phyloP scores from a whole-genome alignment of 2,329 filamentous ascomycete genomes.

The Dactylellina cionopaga region DNA sequence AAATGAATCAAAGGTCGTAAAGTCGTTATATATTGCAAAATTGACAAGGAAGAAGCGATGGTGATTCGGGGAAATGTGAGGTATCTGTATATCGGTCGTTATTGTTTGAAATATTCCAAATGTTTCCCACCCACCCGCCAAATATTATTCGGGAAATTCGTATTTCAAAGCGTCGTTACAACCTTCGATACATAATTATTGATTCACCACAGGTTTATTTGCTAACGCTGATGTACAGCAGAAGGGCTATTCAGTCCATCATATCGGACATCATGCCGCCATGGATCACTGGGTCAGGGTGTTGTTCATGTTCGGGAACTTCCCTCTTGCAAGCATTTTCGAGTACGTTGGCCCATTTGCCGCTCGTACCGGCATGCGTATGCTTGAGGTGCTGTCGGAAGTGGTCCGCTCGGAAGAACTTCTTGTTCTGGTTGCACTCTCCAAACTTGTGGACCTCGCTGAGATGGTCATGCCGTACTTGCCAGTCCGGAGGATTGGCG shows the following conservation, averaged over 20 bases:
- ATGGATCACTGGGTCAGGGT: constrained; percentile 38
- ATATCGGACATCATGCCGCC: constrained; percentile 47
- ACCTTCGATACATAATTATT: neutral
- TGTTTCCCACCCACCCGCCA: neutral
- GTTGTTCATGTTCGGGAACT: constrained; percentile 67
- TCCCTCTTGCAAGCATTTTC: constrained; percentile 97
- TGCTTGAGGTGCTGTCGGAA: constrained; percentile 98
- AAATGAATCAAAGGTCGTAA: constrained; percentile 19
- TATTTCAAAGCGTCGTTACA: too few species aligned
- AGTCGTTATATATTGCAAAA: constrained; percentile 31
- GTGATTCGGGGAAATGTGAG: neutral
- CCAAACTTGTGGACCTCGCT: constrained; percentile 94
- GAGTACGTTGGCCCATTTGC: constrained; percentile 98
- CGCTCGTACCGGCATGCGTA: constrained; percentile 92
- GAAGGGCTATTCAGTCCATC: constrained; percentile 22
- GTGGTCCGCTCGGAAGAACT: constrained; percentile 96
- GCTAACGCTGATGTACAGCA: neutral
- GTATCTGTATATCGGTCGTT: neutral
- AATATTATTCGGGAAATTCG: neutral
- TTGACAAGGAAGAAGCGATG: neutral
- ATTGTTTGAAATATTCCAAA: constrained; percentile 1
- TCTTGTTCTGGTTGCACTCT: constrained; percentile 98
- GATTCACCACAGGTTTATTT: neutral
- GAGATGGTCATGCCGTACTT: constrained; percentile 83
- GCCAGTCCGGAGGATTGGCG: constrained; percentile 86